Evolutionary conservation across 164 flowering plant genomes (phyloP), one percentile per base, ranked within the genome.

Genomic region (Amborella trichopoda): DNA sequence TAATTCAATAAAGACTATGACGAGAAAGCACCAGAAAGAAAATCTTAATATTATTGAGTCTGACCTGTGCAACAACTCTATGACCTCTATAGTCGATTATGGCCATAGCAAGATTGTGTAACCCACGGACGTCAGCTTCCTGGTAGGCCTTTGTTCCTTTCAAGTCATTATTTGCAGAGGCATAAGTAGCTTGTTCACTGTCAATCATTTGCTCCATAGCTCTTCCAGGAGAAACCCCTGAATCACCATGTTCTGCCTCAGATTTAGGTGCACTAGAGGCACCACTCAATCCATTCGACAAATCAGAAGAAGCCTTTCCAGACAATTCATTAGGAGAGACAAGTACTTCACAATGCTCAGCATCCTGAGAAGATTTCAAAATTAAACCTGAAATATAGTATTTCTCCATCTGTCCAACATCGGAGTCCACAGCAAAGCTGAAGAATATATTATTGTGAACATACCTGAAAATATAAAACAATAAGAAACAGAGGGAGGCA

Each of bases 401-500:
- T 66, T 65, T 81, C 6, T 74, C 56, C 37, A 82, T 50, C 65
- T 69, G 86, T 40, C 80, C 86, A 55, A 88, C 64, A 56, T 88
- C 96, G 16, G 83, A 81, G 74, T 93, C 99, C 51, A 93, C 86
- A 47, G 99, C 96, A 70, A 88, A 93, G 64, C 99, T 93, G 64
- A 88, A 93, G 76, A 93, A 93, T 72, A 93, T 88, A 62, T 93
- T 93, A 74, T 93, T 93, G 81, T 93, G 99, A 2, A 93, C 94
- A 72, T 93, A 93, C 99, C 99, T 93, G 53, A 32, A 55, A 41
- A 10, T n/a, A n/a, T n/a, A n/a, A n/a, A n/a, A n/a, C n/a, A n/a
- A n/a, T n/a, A n/a, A n/a, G n/a, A n/a, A n/a, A n/a, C n/a, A n/a
- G n/a, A n/a, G n/a, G n/a, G n/a, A n/a, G n/a, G n/a, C n/a, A n/a